Percentiles rank a stretch among this genome's conserved stretches.
phyloP scores from a whole-genome alignment of 1,139 yeast species.

The Blastobotrys malaysiensis region DNA sequence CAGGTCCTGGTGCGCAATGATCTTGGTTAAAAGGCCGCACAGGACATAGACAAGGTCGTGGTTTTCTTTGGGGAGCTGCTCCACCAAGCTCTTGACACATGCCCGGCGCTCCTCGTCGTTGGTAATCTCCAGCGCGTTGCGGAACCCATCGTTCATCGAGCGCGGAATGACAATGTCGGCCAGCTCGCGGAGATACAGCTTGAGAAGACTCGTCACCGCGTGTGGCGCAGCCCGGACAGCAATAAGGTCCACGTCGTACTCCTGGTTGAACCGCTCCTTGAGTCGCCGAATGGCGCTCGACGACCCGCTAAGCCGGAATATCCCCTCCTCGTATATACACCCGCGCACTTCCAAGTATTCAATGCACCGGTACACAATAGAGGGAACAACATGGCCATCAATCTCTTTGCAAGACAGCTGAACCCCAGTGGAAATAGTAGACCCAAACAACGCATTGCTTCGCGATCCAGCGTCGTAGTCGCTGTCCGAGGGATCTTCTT shows the following conservation, averaged over 20 bases:
- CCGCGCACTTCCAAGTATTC: conserved; percentile 61
- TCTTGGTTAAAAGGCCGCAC: conserved; percentile 60
- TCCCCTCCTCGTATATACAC: conserved; percentile 83
- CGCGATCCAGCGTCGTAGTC: not conserved
- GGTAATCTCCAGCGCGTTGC: conserved; percentile 33
- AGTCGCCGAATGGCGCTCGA: conserved; percentile 69
- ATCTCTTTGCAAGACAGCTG: conserved; percentile 42
- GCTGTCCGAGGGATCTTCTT: not conserved
- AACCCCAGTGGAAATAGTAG: conserved; percentile 34
- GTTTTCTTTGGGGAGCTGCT: conserved; percentile 45
- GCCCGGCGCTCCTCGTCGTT: conserved; percentile 24
- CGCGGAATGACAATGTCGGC: conserved; percentile 60
- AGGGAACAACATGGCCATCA: conserved; percentile 50
- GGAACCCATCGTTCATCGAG: conserved; percentile 26
- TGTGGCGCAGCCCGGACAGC: conserved; percentile 54
- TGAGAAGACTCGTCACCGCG: conserved; percentile 73
- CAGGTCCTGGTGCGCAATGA: conserved; percentile 54
- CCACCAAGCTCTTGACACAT: conserved; percentile 33
- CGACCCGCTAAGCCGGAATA: conserved; percentile 87
- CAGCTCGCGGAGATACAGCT: conserved; percentile 65
- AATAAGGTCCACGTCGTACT: conserved; percentile 64
- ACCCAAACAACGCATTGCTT: conserved; percentile 3
- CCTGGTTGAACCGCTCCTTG: conserved; percentile 54
- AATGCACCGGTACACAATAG: conserved; percentile 71
- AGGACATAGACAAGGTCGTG: conserved; percentile 59